A percentile compares a stretch with the other conserved stretches of the same genome.
Conservation (phyloP, 768 basidiomycete species). For the Strobilomyces confusus region DNA sequence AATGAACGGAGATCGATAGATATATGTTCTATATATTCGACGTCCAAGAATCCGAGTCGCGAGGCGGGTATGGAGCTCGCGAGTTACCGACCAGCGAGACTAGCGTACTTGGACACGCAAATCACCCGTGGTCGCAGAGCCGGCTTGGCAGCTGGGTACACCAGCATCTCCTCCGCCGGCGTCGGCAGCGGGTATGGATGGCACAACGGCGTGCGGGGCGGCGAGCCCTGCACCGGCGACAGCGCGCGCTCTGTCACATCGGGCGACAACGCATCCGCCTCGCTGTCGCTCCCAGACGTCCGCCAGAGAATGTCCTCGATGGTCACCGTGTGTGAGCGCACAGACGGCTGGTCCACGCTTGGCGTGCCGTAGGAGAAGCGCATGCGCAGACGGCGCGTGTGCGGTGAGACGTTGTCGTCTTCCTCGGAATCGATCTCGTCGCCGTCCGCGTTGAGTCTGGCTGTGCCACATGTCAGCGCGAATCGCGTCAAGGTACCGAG, state of each 20-base stretch:
- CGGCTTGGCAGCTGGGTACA: slow-evolving; percentile 14
- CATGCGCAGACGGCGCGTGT: slow-evolving; percentile 46
- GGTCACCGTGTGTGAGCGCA: slow-evolving; percentile 27
- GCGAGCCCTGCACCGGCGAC: slow-evolving; percentile 11
- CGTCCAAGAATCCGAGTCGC: neutral
- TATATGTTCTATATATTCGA: neutral
- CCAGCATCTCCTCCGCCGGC: slow-evolving; percentile 50
- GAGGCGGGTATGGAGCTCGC: slow-evolving; percentile 10
- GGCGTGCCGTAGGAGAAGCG: slow-evolving; percentile 23
- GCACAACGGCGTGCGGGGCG: slow-evolving; percentile 9
- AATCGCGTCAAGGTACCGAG: neutral
- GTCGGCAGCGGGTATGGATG: slow-evolving; percentile 51
- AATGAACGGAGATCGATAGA: slow-evolving; percentile 4
- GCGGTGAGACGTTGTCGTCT: slow-evolving; percentile 49
- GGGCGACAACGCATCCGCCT: slow-evolving; percentile 15
- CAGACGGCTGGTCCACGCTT: slow-evolving; percentile 26
- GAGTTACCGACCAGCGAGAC: slow-evolving; percentile 31
- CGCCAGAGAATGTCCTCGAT: slow-evolving; percentile 23
- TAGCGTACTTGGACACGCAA: slow-evolving; percentile 28
- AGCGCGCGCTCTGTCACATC: slow-evolving; percentile 19
- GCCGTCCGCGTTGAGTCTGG: slow-evolving; percentile 47
- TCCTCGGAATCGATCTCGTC: slow-evolving; percentile 61
- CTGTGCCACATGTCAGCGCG: slow-evolving; percentile 20
- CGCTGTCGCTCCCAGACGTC: slow-evolving; percentile 23
- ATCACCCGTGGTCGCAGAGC: slow-evolving; percentile 10